phyloP scores from a whole-genome alignment of 1,284 basidiomycete species.

The Ceratobasidium sp. region DNA sequence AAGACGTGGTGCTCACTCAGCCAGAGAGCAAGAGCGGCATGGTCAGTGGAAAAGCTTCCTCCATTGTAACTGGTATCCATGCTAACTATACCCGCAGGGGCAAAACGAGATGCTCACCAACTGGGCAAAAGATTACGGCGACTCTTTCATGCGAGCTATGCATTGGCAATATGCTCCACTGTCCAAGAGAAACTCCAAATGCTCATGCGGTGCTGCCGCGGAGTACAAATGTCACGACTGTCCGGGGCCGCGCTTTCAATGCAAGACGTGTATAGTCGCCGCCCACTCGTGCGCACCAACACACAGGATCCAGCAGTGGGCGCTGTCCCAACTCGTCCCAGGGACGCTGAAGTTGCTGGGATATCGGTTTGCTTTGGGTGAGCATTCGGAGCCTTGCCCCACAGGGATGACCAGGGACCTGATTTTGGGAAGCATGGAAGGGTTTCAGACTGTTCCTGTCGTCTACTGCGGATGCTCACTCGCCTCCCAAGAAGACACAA shows the following conservation, averaged over 20 bases:
- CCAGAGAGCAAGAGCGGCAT: no score
- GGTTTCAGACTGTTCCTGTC: neutral
- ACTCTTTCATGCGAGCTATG: neutral
- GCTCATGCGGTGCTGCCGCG: neutral
- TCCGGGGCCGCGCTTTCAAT: neutral
- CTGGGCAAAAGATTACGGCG: neutral
- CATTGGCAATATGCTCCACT: neutral
- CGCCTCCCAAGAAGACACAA: neutral
- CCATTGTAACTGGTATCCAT: no score
- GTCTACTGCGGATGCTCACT: neutral
- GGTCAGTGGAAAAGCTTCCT: no score
- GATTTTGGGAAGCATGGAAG: neutral
- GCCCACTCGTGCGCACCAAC: neutral
- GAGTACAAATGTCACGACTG: neutral
- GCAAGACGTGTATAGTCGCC: neutral
- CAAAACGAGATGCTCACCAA: neutral
- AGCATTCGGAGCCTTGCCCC: neutral
- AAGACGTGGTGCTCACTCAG: no score
- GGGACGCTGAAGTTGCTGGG: neutral
- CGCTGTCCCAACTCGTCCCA: neutral
- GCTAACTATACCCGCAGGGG: neutral
- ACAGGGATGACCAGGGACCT: neutral
- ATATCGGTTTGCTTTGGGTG: neutral
- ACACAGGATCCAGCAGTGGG: neutral
- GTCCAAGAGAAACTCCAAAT: neutral